These are phyloP conservation scores for Pholiota molesta DNA, from an alignment of 768 basidiomycete species.

Conservation along the genomic window DNA sequence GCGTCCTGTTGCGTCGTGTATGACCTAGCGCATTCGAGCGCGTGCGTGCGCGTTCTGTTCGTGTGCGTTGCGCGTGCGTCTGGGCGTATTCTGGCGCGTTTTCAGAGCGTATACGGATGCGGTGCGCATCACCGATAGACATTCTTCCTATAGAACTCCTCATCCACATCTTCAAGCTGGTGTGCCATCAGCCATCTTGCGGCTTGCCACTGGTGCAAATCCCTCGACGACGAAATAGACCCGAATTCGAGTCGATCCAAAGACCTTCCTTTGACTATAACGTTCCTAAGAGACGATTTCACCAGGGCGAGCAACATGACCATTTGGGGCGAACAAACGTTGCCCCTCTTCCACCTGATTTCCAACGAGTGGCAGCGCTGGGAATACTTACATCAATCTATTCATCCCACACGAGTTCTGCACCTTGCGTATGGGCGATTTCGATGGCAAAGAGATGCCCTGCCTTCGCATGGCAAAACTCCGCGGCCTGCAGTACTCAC, in stretches of 20 bases:
- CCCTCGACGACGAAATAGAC: not conserved
- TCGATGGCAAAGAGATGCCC: not conserved
- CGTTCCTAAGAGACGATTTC: not conserved
- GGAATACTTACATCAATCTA: slow-evolving; percentile 8
- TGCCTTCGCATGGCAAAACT: slow-evolving; percentile 2
- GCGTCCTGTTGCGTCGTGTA: no score
- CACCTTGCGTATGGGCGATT: not conserved
- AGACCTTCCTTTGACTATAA: slow-evolving; percentile 9
- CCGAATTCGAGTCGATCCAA: not conserved
- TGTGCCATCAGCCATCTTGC: not conserved
- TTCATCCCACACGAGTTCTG: slow-evolving; percentile 2
- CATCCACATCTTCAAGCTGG: not conserved
- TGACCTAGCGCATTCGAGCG: no score
- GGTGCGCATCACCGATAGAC: not conserved
- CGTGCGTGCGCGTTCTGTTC: no score
- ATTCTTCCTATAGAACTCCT: not conserved
- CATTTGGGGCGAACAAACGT: not conserved
- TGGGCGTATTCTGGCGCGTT: no score
- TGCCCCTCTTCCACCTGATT: slow-evolving; percentile 6
- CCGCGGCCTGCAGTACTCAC: not conserved
- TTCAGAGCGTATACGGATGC: no score
- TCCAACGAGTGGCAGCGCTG: slow-evolving; percentile 9
- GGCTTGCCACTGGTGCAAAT: not conserved
- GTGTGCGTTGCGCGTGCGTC: no score
- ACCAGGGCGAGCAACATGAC: not conserved